Percentiles rank a stretch among this genome's conserved stretches.
Conservation (phyloP, 2,329 filamentous ascomycete genomes). For the Cytospora piceicola region DNA sequence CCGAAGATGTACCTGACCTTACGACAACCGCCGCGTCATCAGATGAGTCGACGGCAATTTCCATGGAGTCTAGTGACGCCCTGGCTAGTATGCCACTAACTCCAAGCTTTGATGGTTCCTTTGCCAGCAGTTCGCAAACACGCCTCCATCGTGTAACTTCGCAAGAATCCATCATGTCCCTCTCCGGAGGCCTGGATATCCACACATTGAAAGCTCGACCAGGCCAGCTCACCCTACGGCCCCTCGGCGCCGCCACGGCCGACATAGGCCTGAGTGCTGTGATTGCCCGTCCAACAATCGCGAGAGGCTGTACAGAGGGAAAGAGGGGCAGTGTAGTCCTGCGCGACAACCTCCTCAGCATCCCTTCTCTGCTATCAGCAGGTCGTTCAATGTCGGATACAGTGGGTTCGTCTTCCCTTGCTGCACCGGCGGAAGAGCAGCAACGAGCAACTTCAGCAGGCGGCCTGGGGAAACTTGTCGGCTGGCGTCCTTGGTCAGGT, state of each 20-base stretch:
- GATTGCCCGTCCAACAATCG: slow-evolving; percentile 62
- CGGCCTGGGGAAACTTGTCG: slow-evolving; percentile 49
- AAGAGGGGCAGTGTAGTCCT: slow-evolving; percentile 60
- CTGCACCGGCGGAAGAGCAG: slow-evolving; percentile 13
- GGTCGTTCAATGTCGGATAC: slow-evolving; percentile 18
- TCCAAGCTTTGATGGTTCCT: slow-evolving; percentile 37
- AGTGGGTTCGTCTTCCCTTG: slow-evolving; percentile 8
- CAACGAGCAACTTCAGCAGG: slow-evolving; percentile 33
- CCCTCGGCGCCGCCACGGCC: slow-evolving; percentile 56
- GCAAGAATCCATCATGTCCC: slow-evolving; percentile 87
- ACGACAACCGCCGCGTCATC: slow-evolving; percentile 36
- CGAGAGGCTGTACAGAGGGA: slow-evolving; percentile 42
- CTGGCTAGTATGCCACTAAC: slow-evolving; percentile 14
- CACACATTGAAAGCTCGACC: slow-evolving; percentile 78
- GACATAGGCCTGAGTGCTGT: slow-evolving; percentile 63
- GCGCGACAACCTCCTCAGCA: slow-evolving; percentile 56
- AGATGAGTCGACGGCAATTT: slow-evolving; percentile 44
- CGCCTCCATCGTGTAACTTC: slow-evolving; percentile 63
- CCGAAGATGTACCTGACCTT: slow-evolving; percentile 39
- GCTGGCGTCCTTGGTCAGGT: slow-evolving; percentile 54
- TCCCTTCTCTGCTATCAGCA: slow-evolving; percentile 40
- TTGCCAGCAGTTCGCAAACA: slow-evolving; percentile 37
- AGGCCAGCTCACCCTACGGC: slow-evolving; percentile 69
- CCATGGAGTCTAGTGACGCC: slow-evolving; percentile 32
- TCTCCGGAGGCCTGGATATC: slow-evolving; percentile 87